Percentiles rank a stretch among this genome's conserved stretches.
phyloP scores from a whole-genome alignment of 768 basidiomycete genomes.

The Mycena rosella region DNA sequence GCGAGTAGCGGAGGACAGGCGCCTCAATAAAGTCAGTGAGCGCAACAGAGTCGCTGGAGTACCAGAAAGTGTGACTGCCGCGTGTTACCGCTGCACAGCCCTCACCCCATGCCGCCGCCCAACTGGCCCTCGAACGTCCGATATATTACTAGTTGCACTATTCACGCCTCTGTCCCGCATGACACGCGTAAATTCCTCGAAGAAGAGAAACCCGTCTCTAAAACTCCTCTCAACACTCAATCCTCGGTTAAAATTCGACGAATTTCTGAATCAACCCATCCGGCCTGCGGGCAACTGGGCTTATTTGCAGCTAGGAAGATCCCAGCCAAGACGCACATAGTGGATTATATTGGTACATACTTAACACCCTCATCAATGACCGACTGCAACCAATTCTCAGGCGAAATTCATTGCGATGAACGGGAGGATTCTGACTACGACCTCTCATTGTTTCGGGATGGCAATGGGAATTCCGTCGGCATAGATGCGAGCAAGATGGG shows the following conservation, averaged over 20 bases:
- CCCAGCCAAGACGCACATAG: constrained; percentile 70
- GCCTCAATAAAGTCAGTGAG: constrained; percentile 15
- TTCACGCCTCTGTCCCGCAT: constrained; percentile 70
- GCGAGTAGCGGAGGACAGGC: constrained; percentile 39
- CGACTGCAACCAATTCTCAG: constrained; percentile 45
- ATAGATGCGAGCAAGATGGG: constrained; percentile 82
- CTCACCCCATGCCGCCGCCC: constrained; percentile 21
- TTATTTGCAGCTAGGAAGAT: constrained; percentile 85
- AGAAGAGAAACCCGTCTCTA: constrained; percentile 22
- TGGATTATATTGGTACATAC: constrained; percentile 78
- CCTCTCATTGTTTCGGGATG: constrained; percentile 72
- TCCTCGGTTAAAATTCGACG: constrained; percentile 66
- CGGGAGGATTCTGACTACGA: constrained; percentile 88
- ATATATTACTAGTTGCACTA: constrained; percentile 65
- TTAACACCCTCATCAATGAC: too few relatives aligned
- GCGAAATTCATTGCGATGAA: constrained; percentile 86
- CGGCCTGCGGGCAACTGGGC: constrained; percentile 83
- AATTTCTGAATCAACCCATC: constrained; percentile 72
- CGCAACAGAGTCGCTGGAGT: constrained; percentile 23
- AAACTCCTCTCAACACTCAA: constrained; percentile 25
- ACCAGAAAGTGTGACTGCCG: background rate
- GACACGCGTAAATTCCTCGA: constrained; percentile 49
- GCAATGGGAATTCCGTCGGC: constrained; percentile 76
- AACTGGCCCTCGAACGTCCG: constrained; percentile 50
- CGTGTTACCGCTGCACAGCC: too few relatives aligned